Conservation (phyloP, 2,329 filamentous ascomycete genomes). For the Stagonosporopsis tanaceti region DNA sequence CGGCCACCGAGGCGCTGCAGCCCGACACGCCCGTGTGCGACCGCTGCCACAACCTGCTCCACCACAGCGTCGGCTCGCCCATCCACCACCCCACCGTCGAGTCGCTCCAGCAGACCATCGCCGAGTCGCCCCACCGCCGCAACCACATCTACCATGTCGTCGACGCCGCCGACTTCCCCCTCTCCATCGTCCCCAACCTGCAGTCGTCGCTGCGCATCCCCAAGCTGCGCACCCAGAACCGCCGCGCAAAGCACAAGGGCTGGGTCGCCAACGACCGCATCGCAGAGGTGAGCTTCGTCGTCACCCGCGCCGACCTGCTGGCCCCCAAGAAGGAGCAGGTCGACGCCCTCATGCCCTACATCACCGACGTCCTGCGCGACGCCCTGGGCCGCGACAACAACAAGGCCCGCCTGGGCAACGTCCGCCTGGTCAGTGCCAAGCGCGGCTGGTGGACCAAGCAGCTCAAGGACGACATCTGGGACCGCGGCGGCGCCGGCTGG, state of each 20-base stretch:
- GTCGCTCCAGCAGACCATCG: slow-evolving; percentile 82
- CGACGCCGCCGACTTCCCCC: slow-evolving; percentile 95
- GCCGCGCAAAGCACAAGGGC: slow-evolving; percentile 72
- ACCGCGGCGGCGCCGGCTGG: slow-evolving; percentile 87
- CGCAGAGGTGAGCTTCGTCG: slow-evolving; percentile 86
- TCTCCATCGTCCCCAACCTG: slow-evolving; percentile 85
- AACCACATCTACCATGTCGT: slow-evolving; percentile 97
- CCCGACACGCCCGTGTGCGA: slow-evolving; percentile 73
- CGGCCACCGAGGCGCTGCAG: slow-evolving; percentile 22
- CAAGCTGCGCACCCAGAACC: slow-evolving; percentile 79
- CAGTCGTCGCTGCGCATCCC: slow-evolving; percentile 74
- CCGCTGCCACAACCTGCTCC: slow-evolving; percentile 81
- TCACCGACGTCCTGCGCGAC: slow-evolving; percentile 78
- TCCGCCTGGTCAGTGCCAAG: slow-evolving; percentile 85
- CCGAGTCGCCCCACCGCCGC: slow-evolving; percentile 85
- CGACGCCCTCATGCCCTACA: slow-evolving; percentile 84
- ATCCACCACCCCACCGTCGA: slow-evolving; percentile 84
- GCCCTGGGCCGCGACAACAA: slow-evolving; percentile 73
- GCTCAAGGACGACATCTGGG: slow-evolving; percentile 85
- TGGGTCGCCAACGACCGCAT: slow-evolving; percentile 71
- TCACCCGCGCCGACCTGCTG: slow-evolving; percentile 86
- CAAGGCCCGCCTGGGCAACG: slow-evolving; percentile 83
- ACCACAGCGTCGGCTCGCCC: slow-evolving; percentile 75
- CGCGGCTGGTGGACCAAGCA: slow-evolving; percentile 89
- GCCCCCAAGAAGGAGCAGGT: slow-evolving; percentile 85